A percentile compares a stretch with the other conserved stretches of the same genome.
Evolutionary conservation across 2,329 filamentous ascomycete genomes (phyloP).

Genomic region (Byssochlamys sp.): DNA sequence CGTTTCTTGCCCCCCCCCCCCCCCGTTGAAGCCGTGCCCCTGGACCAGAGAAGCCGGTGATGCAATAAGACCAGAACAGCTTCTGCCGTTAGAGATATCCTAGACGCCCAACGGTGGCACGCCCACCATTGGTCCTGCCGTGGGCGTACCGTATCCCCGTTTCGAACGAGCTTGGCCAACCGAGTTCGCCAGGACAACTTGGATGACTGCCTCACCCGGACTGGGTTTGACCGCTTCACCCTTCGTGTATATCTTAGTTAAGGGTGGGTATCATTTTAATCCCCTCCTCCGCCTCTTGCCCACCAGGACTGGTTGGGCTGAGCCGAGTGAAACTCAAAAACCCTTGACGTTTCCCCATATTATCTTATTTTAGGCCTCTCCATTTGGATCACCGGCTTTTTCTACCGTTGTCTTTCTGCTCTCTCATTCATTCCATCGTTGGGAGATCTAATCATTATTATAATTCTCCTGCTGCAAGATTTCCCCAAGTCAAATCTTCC

Average conservation of each 20-base stretch:
- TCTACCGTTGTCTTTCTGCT: neutral
- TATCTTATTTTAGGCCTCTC: neutral
- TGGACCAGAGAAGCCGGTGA: neutral
- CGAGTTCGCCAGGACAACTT: neutral
- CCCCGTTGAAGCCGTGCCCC: neutral
- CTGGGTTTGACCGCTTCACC: neutral
- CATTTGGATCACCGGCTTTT: neutral
- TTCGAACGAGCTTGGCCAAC: neutral
- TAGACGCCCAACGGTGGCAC: neutral
- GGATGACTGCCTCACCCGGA: neutral
- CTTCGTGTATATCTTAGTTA: neutral
- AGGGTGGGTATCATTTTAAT: neutral
- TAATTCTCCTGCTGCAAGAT: neutral
- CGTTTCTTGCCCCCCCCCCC: neutral
- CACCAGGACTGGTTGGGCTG: neutral
- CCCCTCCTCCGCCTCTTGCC: neutral
- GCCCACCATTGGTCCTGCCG: neutral
- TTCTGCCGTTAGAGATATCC: neutral
- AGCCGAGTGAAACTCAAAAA: neutral
- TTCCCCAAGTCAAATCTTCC: neutral
- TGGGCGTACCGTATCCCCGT: neutral
- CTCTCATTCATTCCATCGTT: neutral
- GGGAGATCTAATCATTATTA: neutral
- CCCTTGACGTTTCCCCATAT: neutral
- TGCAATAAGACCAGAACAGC: neutral